These are phyloP conservation scores for Fusarium penzigii DNA, from an alignment of 2,329 filamentous ascomycete species.

Conservation along the genomic window DNA sequence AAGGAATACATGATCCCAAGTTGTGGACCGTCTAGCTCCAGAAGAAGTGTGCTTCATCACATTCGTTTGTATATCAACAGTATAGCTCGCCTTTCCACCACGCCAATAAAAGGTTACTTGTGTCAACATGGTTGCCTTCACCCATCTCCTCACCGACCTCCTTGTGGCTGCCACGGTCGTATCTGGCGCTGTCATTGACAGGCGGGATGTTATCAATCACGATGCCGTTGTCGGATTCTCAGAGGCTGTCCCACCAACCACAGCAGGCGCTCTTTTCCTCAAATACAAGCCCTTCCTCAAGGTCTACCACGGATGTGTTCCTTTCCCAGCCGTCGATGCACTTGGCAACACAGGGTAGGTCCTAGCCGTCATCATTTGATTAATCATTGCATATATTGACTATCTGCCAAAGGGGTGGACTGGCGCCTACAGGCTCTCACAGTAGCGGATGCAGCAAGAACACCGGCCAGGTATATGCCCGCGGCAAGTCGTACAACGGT, in stretches of 20 bases:
- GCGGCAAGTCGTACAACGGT: constrained; percentile 33
- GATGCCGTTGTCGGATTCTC: constrained; percentile 35
- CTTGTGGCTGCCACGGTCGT: constrained; percentile 17
- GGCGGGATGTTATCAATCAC: constrained; percentile 32
- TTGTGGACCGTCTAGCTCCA: too few relatives aligned
- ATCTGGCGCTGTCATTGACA: constrained; percentile 26
- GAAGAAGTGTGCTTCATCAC: not conserved
- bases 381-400: constrained; percentile 1
- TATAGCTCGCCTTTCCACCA: not conserved
- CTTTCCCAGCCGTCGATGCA: constrained; percentile 62
- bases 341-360: constrained; percentile 50
- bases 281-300: constrained; percentile 38
- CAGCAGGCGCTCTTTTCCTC: constrained; percentile 31
- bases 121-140: constrained; percentile 21
- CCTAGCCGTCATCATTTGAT: not conserved
- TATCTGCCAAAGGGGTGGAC: constrained; percentile 31
- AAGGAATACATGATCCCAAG: too few relatives aligned
- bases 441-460: constrained; percentile 36
- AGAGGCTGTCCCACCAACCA: constrained; percentile 32
- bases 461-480: constrained; percentile 42
- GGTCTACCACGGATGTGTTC: constrained; percentile 62
- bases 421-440: constrained; percentile 32
- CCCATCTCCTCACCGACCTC: constrained; percentile 21
- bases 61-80: not conserved
- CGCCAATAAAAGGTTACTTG: not conserved